phyloP scores from a whole-genome alignment of 768 basidiomycete genomes.

The Leccinellum luteum region DNA sequence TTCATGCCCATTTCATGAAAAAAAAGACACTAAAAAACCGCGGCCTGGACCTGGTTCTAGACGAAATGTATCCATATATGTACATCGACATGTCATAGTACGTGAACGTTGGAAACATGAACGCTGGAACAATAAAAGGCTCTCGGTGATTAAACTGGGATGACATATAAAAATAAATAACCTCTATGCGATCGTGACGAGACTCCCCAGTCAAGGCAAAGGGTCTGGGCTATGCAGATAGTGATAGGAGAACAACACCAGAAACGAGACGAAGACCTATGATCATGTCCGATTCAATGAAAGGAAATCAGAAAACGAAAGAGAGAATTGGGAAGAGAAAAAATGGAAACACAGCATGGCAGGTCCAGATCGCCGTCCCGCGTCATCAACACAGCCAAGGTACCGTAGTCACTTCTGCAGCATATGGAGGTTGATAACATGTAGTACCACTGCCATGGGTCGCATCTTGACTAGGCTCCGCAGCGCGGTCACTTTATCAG shows the following conservation, averaged over 20 bases:
- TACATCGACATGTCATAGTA: background rate
- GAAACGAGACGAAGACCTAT: background rate
- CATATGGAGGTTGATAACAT: background rate
- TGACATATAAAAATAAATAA: background rate
- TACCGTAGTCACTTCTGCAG: background rate
- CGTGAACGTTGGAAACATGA: constrained; percentile 4
- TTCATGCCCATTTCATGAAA: background rate
- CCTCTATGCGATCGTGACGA: background rate
- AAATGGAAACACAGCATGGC: constrained; percentile 9
- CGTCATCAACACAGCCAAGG: background rate
- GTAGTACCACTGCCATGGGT: background rate
- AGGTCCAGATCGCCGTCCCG: background rate
- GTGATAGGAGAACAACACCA: background rate
- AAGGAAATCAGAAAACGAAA: background rate
- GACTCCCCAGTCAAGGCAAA: background rate
- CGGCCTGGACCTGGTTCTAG: background rate
- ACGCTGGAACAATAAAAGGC: background rate
- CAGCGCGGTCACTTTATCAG: background rate
- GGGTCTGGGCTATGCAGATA: background rate
- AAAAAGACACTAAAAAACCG: background rate
- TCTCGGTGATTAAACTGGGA: constrained; percentile 20
- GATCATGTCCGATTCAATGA: background rate
- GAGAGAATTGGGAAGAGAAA: background rate
- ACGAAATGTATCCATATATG: background rate
- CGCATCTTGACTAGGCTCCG: background rate